Evolutionary conservation across 78 protist species (phyloP).

Genomic region (Dictyostelium firmibasis): DNA sequence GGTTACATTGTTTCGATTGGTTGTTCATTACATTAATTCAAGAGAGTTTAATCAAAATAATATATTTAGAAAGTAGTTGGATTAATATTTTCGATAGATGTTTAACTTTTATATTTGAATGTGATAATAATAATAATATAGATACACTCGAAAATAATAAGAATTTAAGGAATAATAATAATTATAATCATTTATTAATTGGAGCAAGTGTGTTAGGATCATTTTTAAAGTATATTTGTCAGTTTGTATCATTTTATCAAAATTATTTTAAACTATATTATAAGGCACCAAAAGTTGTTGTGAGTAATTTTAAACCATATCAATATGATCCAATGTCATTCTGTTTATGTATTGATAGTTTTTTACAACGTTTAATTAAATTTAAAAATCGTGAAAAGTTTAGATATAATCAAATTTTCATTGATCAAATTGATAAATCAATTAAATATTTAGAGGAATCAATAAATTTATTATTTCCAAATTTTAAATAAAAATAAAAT

Average conservation of each 20-base stretch:
- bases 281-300: background rate
- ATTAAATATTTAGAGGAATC: background rate
- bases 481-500: background rate
- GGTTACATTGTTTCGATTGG: slow-evolving; percentile 53
- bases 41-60: background rate
- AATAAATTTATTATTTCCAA: background rate
- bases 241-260: slow-evolving; percentile 52
- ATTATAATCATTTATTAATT: background rate
- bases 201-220: background rate
- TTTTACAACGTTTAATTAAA: slow-evolving; percentile 32
- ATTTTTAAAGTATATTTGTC: slow-evolving; percentile 25
- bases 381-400: slow-evolving; percentile 3
- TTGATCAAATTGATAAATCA: slow-evolving; percentile 6
- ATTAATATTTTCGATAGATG: slow-evolving; percentile 66
- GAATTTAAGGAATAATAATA: background rate
- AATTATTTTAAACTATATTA: slow-evolving; percentile 3
- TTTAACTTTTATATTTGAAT: slow-evolving; percentile 29
- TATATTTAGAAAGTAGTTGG: slow-evolving; percentile 45
- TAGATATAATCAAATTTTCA: background rate
- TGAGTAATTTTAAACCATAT: background rate
- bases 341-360: slow-evolving; percentile 27
- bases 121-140: slow-evolving; percentile 1
- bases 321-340: slow-evolving; percentile 9
- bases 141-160: slow-evolving; percentile 7
- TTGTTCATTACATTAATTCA: slow-evolving; percentile 23